Base-by-base conservation (phyloP, 208 protist species). In the Entamoeba histolytica region DNA sequence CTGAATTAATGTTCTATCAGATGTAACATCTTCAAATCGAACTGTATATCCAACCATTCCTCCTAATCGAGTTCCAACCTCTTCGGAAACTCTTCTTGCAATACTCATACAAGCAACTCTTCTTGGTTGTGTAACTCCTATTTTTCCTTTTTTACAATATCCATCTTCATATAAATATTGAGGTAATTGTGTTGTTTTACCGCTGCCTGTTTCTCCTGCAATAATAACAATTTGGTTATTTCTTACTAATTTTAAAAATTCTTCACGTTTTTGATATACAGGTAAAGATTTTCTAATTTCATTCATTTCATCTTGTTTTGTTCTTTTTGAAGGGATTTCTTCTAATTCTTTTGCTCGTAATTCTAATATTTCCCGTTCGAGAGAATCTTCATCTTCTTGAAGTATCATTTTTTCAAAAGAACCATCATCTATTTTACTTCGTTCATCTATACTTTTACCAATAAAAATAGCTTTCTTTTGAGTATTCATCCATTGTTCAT, bases 101-200 rank as follows among this genome's bases (percentile, higher is more conserved):
- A 99, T 98, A 57, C 97, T 98, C 91, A 99, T 98, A 12, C 99
- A 99, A 12, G 99, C 99, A 91, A 99, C 98, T 91, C 99, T 96
- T 19, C 99, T 96, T 39, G 99, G 99, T 95, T 99, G 99, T 14
- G 99, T 99, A 91, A 96, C 97, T 19, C 96, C 96, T 78, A 98
- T 97, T 92, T 91, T 94, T 5, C 94, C 95, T 91, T 92, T 92
- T n/a, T 47, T 73, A 39, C 39, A 93, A 93, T 96, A 96, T 4
- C 97, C 97, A 6, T 95, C 96, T 94, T 98, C 97, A 92, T 96
- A 93, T 6, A 98, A 94, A 94, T 98, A 98, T 94, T 98, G 97
- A 19, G 97, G 96, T 47, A 98, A 93, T 95, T 98, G 97, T 47
- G 98, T 98, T 7, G 97, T 98, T 94, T 98, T 98, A 23, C 93